A percentile compares a stretch with the other conserved stretches of the same genome.
These are phyloP conservation scores for Solanum phureja DNA, from an alignment of 257 asterid genomes.

Conservation along the genomic window DNA sequence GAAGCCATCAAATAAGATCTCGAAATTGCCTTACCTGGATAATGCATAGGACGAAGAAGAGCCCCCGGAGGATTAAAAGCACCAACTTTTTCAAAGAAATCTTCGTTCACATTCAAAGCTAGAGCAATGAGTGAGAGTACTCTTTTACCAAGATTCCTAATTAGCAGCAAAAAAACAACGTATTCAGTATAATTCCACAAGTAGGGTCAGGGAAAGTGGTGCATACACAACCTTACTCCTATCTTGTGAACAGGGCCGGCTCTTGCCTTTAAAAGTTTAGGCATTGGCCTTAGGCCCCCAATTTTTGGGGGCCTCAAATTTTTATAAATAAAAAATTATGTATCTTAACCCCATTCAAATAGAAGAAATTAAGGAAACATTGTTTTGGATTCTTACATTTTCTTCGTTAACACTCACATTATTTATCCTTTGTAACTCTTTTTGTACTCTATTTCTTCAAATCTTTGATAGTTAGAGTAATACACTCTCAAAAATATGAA, in stretches of 20 bases:
- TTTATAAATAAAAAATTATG: too few relatives aligned
- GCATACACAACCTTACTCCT: not conserved
- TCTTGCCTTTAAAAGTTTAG: too few relatives aligned
- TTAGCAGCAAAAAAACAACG: not conserved
- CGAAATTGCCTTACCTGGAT: slow-evolving; percentile 27
- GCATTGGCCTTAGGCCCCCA: too few relatives aligned
- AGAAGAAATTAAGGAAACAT: too few relatives aligned
- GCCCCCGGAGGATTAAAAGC: slow-evolving; percentile 28
- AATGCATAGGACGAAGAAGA: slow-evolving; percentile 41
- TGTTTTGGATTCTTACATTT: too few relatives aligned
- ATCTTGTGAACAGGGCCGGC: not conserved
- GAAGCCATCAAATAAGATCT: not conserved
- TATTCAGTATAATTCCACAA: not conserved
- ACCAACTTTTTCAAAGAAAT: slow-evolving; percentile 36
- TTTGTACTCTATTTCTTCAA: too few relatives aligned
- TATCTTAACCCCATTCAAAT: too few relatives aligned
- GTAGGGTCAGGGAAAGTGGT: not conserved
- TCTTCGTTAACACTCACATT: too few relatives aligned
- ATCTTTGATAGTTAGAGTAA: too few relatives aligned
- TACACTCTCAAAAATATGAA: too few relatives aligned
- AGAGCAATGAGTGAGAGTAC: slow-evolving; percentile 30
- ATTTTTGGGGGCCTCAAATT: too few relatives aligned
- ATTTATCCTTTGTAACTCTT: too few relatives aligned
- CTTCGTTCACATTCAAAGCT: slow-evolving; percentile 40
- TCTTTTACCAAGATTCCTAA: slow-evolving; percentile 34